Base-by-base conservation (phyloP, 352 stramenopile genomes). In the Phytophthora multivora region DNA sequence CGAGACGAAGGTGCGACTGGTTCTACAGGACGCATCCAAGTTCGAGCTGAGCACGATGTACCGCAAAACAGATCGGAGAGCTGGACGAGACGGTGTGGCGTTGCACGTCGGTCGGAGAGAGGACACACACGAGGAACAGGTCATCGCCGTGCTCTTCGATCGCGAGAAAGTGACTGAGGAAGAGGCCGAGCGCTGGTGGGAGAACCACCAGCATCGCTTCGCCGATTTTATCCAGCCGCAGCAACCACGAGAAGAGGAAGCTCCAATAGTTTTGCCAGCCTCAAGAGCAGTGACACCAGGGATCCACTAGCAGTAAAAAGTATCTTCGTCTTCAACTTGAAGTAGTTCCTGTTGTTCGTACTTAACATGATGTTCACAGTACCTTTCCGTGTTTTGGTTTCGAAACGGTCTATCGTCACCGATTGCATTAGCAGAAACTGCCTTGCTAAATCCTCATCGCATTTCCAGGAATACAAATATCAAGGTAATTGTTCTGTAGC, bases 1-100 rank as follows among this genome's bases (percentile, higher is more conserved):
- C 25, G 81, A 88, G 46, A 90, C 78, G 3, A 94, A 91, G 54
- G 82, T 86, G n/a, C 80, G 84, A 10, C 59, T 95, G 12, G 57
- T 77, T 11, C 33, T 95, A 13, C 86, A 92, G 52, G 86, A 95
- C 50, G 83, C 83, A 11, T 79, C 80, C 18, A 77, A 78, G 48
- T 93, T 95, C 50, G 86, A 90, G 51, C 64, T 95, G 33, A 92
- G 73, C 41, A 81, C 86, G 3, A 95, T 95, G 83, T 95, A 95
- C 75, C 82, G 86, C 50, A 93, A 93, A 64, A 95, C 82, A 1
- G 86, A 95, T 63, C 80, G 79, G 36, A 84, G 83, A 56, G 86
- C 86, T n/a, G 59, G 70, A 30, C 76, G 83, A 49, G 86, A 95
- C 33, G 86, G 86, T 31, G 68, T 95, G 13, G 82, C 86, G 18